Base-by-base conservation (phyloP, 805 yeast species). In the Yarrowia sp. region DNA sequence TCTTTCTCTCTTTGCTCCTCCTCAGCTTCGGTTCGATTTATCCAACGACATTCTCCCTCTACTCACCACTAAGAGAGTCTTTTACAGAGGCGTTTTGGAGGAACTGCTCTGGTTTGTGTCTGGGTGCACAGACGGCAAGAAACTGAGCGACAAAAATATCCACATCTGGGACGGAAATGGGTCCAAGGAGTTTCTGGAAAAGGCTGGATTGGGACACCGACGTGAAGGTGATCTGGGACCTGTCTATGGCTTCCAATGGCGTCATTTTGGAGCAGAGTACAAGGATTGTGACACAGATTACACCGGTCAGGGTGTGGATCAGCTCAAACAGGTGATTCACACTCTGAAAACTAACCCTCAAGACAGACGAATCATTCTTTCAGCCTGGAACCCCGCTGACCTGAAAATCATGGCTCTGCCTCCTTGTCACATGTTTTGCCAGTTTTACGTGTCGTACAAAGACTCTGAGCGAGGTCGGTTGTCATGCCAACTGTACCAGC, bases 161-260 rank as follows among this genome's bases (percentile, higher is more conserved):
- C 92, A 86, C 73, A 95, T 95, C 65, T 95, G 99, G 99, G 99
- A 95, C 75, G 99, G 99, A 15, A 95, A 95, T 74, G 99, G 98
- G 10, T 89, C 96, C 41, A 81, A 98, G 67, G 97, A 91, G 75
- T 95, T 85, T 74, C 79, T 95, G 64, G 98, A 95, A 74, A 82
- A 84, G 4, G 77, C 92, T 41, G 99, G 98, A 0, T 81, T 95
- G 51, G 81, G 82, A 0, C 80, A 89, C 66, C 86, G 97, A 73
- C 80, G 92, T 66, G 97, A 86, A 71, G 98, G 98, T 65, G 99
- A 95, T 77, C 76, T 95, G 70, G 99, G 99, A 0, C 99, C 99
- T 1, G 98, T 95, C 2, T 95, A 95, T 74, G 99, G 99, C 0
- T 95, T 95, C 78, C 99, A 95, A 76, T 95, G 99, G 99, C 86